Evolutionary conservation across 73 alveolate species (phyloP), one percentile per base, ranked within the genome.

Genomic region (Paramecium octaurelia): DNA sequence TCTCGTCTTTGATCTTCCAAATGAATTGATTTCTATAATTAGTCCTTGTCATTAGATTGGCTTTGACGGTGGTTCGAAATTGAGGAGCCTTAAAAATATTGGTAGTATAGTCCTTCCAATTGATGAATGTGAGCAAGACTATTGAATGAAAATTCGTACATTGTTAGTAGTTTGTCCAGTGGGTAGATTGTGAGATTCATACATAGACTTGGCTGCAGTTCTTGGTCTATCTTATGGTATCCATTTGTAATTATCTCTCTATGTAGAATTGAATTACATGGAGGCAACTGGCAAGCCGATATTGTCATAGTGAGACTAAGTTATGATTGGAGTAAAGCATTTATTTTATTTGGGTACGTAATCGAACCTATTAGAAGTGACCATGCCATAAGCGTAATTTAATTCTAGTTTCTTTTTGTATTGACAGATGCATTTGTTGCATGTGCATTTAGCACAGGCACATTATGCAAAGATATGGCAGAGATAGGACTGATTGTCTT

Each of bases 391-490:
- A 10, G 91, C 46, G 21, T 44, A 80, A 36, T 21, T 34, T 11
- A 44, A 80, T 46, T 42, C 69, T 54, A 54, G 18, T 48, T 42
- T 23, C 57, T 80, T 43, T 64, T 46, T 80, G 31, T 44, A 80
- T 44, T 34, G 12, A 80, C 91, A 80, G 2, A 31, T 20, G 75
- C 91, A 80, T 80, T 24, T 42, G 12, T 80, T 80, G 14, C 91
- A 80, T 0, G 91, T 80, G 14, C 91, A 80, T 46, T 80, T 80
- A 8, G 91, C 91, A 80, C 91, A 80, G 12, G 91, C 91, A 80
- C 91, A 80, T 80, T 80, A 80, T 4, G 91, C 91, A 80, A 80
- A 80, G 5, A 80, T 48, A 46, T 80, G 91, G 10, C 70, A 46
- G 3, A 80, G 38, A 21, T 80, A 46, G 6, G 46, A 20, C 34